Percentiles rank a stretch among this genome's conserved stretches.
phyloP scores from a whole-genome alignment of 2,329 filamentous ascomycete species.

The Dryadomyces sulphureus region DNA sequence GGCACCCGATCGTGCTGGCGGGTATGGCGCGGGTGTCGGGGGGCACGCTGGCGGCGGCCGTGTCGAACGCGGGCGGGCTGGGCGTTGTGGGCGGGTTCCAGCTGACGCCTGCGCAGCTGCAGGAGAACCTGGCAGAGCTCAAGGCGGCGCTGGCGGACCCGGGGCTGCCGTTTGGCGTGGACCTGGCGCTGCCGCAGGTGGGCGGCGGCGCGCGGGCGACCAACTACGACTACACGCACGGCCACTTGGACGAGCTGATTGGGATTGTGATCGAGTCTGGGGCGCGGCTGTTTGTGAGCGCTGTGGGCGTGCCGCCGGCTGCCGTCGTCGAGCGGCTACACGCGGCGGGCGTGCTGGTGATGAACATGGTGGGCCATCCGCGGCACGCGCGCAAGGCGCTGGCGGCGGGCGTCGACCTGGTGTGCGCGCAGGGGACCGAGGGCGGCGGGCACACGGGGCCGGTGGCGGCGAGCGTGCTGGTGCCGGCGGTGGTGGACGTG shows the following conservation, averaged over 20 bases:
- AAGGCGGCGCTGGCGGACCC: conserved; percentile 56
- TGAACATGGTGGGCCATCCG: conserved; percentile 96
- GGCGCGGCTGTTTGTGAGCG: conserved; percentile 73
- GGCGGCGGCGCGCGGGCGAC: conserved; percentile 74
- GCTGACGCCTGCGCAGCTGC: conserved; percentile 61
- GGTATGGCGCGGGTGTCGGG: conserved; percentile 85
- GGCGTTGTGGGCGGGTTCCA: conserved; percentile 59
- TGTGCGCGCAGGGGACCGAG: conserved; percentile 87
- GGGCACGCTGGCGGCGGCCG: conserved; percentile 65
- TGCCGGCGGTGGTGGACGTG: conserved; percentile 77
- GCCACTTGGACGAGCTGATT: conserved; percentile 75
- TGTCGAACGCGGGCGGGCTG: conserved; percentile 77
- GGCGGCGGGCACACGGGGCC: conserved; percentile 89
- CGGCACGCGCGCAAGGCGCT: conserved; percentile 84
- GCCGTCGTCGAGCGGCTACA: conserved; percentile 64
- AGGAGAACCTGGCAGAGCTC: conserved; percentile 70
- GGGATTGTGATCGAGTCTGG: conserved; percentile 73
- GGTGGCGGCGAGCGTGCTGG: conserved; percentile 70
- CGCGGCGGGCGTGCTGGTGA: conserved; percentile 64
- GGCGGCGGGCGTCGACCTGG: conserved; percentile 72
- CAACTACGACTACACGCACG: conserved; percentile 90
- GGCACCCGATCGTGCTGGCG: conserved; percentile 80
- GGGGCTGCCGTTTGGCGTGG: conserved; percentile 72
- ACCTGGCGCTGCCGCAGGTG: conserved; percentile 81
- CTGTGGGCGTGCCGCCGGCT: conserved; percentile 72